These are phyloP conservation scores for Antonospora locustae DNA, from an alignment of 371 early-diverging fungal species.

Conservation along the genomic window DNA sequence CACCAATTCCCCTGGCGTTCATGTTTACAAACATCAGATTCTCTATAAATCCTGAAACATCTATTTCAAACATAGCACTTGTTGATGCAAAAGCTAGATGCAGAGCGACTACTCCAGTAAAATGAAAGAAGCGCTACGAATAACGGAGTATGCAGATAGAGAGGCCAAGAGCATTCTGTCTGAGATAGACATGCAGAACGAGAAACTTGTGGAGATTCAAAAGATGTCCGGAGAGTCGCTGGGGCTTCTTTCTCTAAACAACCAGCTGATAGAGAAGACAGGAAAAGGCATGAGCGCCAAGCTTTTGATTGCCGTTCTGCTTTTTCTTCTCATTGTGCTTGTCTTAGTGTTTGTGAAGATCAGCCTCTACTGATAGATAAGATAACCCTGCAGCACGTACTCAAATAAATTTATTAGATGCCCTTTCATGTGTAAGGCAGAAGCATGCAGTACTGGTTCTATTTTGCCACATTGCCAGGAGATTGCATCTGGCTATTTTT, in stretches of 20 bases:
- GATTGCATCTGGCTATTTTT: too few relatives aligned
- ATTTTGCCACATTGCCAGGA: too few relatives aligned
- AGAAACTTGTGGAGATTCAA: constrained; percentile 23
- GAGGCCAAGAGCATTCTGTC: constrained; percentile 11
- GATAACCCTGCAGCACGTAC: too few relatives aligned
- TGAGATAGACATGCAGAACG: constrained; percentile 29
- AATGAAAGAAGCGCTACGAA: constrained; percentile 19
- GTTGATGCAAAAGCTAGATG: not conserved
- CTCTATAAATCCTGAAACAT: not conserved
- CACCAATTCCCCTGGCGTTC: constrained; percentile 60
- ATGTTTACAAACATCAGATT: not conserved
- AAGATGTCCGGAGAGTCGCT: constrained; percentile 14
- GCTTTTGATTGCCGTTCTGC: too few relatives aligned
- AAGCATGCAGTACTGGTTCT: too few relatives aligned
- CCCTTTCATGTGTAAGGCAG: too few relatives aligned
- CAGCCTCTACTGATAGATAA: too few relatives aligned
- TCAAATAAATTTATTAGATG: too few relatives aligned
- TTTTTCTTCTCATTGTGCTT: too few relatives aligned
- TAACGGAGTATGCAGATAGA: constrained; percentile 18
- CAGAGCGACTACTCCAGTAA: not conserved
- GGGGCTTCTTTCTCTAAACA: not conserved
- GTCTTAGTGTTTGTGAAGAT: too few relatives aligned
- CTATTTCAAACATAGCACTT: not conserved
- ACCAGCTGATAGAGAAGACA: not conserved
- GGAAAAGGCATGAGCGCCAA: too few relatives aligned